phyloP scores from a whole-genome alignment of 139 green algal genomes.

The Chlamydomonas applanata region DNA sequence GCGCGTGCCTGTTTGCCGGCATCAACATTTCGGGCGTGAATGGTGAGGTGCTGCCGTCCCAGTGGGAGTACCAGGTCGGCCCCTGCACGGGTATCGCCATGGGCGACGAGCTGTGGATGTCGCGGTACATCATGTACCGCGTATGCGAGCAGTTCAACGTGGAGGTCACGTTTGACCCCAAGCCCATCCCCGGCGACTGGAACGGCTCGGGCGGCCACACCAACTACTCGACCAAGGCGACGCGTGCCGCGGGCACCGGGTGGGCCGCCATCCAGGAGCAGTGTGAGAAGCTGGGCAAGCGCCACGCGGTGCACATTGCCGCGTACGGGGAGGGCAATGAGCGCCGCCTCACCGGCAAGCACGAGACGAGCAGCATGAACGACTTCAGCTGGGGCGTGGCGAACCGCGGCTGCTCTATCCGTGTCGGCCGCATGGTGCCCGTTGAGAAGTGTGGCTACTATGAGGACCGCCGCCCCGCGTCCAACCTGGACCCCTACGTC shows the following conservation, averaged over 20 bases:
- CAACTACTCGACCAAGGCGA: slow-evolving; percentile 96
- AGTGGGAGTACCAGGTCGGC: slow-evolving; percentile 99
- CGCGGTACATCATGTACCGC: slow-evolving; percentile 89
- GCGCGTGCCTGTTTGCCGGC: slow-evolving; percentile 85
- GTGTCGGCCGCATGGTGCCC: slow-evolving; percentile 61
- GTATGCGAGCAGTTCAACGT: slow-evolving; percentile 91
- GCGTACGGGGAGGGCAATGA: slow-evolving; percentile 88
- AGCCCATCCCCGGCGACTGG: slow-evolving; percentile 98
- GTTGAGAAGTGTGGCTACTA: slow-evolving; percentile 95
- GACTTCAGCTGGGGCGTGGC: slow-evolving; percentile 97
- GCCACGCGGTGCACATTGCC: slow-evolving; percentile 60
- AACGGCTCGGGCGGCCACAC: slow-evolving; percentile 92
- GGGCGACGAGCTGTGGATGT: slow-evolving; percentile 96
- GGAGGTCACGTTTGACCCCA: slow-evolving; percentile 91
- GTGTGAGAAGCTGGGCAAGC: slow-evolving; percentile 83
- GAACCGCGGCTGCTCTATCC: slow-evolving; percentile 94
- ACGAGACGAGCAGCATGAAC: slow-evolving; percentile 91
- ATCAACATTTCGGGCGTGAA: slow-evolving; percentile 95
- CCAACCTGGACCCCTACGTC: slow-evolving; percentile 93
- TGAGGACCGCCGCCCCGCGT: slow-evolving; percentile 87
- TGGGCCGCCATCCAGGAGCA: slow-evolving; percentile 89
- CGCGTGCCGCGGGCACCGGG: slow-evolving; percentile 61
- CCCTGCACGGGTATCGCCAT: slow-evolving; percentile 86
- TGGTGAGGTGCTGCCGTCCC: slow-evolving; percentile 96
- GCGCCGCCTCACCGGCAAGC: slow-evolving; percentile 92